Evolutionary conservation across 1,284 basidiomycete species (phyloP), one percentile per base, ranked within the genome.

Genomic region (Vanrija sp.): DNA sequence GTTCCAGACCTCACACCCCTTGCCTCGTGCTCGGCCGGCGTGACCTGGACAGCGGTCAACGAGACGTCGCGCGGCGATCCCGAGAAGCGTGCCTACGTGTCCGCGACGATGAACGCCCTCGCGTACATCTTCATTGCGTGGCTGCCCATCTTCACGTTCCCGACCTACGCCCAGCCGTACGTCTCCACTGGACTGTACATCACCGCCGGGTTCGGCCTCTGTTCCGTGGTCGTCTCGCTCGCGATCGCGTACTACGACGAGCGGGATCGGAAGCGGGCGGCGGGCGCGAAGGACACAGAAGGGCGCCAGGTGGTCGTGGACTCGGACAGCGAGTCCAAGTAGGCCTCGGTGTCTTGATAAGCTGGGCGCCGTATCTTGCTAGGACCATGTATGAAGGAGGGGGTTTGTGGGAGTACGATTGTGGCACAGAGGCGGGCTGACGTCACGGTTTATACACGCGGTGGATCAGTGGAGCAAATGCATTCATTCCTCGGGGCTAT

Each of bases 71-170:
- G 63, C 45, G 36, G 55, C 15, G 65, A 67, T 47, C 65, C 65
- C 14, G 63, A 67, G 54, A 63, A 64, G 51, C 50, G 65, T 39
- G 65, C 63, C 4, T 67, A 65, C 44, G 65, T 67, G 31, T 51
- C 56, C 5, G 65, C 63, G 47, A 16, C 35, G 57, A 65, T 65
- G 63, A 67, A 67, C 53, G 63, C 61, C 10, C 59, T 65, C 43
- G 47, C 61, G 3, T 67, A 65, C 53, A 62, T 65, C 47, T 65
- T 65, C 53, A 63, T 59, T 12, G 65, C 63, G 14, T 67, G 61
- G 60, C 39, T 65, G 4, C 65, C 65, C 8, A 64, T 67, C 49
- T 66, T 67, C 54, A 65, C 65, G 8, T 67, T 65, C 55, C 62
- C 64, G 4, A 65, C 65, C 16, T 47, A 53, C 27, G 51, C 54